phyloP scores from a whole-genome alignment of 345 rosid species.

The Linum tenue region DNA sequence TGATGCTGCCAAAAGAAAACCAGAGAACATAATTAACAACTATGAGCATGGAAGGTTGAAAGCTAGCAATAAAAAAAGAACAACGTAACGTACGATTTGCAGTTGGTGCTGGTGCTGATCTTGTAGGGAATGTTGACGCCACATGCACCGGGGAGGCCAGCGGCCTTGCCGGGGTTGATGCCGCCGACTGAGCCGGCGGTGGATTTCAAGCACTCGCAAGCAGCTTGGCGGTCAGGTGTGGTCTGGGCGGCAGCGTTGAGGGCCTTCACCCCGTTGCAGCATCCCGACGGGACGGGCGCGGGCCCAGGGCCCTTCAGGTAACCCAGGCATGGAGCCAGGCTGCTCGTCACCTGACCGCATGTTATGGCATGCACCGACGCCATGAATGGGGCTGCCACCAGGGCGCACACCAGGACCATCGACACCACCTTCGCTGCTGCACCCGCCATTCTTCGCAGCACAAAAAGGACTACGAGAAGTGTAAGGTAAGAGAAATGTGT shows the following conservation, averaged over 20 bases:
- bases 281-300: constrained; percentile 6
- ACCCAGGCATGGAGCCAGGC: neutral
- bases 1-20: constrained; percentile 1
- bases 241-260: constrained; percentile 36
- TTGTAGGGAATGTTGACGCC: constrained; percentile 41
- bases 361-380: neutral
- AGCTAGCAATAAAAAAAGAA: neutral
- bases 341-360: neutral
- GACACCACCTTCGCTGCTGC: constrained; percentile 2
- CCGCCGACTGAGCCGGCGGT: constrained; percentile 19
- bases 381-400: neutral
- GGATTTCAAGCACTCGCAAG: constrained; percentile 43
- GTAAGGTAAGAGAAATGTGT: no score
- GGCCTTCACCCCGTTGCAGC: constrained; percentile 40
- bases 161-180: constrained; percentile 20
- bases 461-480: no score
- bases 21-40: no score
- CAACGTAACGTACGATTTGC: constrained; percentile 21
- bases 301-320: constrained; percentile 12
- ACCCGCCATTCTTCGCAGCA: neutral
- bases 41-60: neutral
- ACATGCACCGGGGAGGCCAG: constrained; percentile 35
- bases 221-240: constrained; percentile 38
- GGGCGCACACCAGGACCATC: neutral
- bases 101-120: constrained; percentile 44